phyloP scores from a whole-genome alignment of 2,329 filamentous ascomycete species.

The Fusarium pseudocircinatum region DNA sequence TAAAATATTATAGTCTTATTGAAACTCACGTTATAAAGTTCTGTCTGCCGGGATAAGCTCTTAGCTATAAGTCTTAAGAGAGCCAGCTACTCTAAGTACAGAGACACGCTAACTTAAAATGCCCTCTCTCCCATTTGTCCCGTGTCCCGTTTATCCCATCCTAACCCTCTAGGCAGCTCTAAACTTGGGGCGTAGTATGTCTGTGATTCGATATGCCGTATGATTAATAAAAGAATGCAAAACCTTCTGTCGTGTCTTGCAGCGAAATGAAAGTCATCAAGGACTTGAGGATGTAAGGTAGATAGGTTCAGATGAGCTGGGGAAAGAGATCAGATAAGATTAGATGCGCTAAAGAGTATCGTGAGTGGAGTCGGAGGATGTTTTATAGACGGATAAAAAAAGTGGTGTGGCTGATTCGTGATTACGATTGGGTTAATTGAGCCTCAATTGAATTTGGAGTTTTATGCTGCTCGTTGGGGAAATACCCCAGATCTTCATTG shows the following conservation, averaged over 20 bases:
- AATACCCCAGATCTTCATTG: background rate
- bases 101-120: no score
- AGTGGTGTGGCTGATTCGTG: background rate
- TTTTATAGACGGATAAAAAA: background rate
- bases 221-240: no score
- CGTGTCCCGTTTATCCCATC: no score
- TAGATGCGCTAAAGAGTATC: background rate
- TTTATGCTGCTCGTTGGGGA: background rate
- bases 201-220: background rate
- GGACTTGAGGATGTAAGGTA: background rate
- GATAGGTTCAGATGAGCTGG: background rate
- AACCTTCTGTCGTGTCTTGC: no score
- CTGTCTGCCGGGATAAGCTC: no score
- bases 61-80: accelerated
- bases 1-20: background rate
- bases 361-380: background rate
- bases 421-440: background rate
- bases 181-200: no score
- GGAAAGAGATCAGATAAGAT: conserved; percentile 30
- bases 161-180: background rate
- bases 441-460: background rate
- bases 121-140: no score
- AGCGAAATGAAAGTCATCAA: background rate
- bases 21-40: no score
- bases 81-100: accelerated